Base-by-base conservation (phyloP, 805 yeast species). In the Kazachstania martiniae region DNA sequence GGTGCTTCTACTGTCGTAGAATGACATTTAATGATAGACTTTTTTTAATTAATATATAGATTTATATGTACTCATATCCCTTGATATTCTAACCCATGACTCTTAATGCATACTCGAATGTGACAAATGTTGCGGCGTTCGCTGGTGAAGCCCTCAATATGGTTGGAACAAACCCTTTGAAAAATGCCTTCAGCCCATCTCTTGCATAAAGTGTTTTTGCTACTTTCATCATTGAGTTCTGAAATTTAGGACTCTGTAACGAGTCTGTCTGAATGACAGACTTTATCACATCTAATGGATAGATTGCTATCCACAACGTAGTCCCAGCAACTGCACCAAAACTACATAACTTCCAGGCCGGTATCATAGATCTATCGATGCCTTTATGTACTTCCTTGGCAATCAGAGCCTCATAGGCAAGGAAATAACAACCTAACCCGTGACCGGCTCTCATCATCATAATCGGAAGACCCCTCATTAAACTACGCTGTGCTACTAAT, bases 61-160 rank as follows among this genome's bases (percentile, higher is more conserved):
- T 6, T 16, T 13, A 25, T 25, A 21, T 15, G 17, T 24, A n/a
- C 15, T n/a, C 13, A n/a, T 21, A 14, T 14, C 17, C 12, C 10
- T 14, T 21, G 25, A 15, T 12, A 19, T 12, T 13, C 43, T 47
- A 72, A 3, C 71, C 73, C 59, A 75, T 52, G 10, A 49, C 24
- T 60, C 94, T 74, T 81, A 87, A 79, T 4, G 95, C 82, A 31
- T 80, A 59, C 58, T 91, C 99, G 55, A 91, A 91, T 2, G 93
- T 86, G 27, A 85, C 79, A 61, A 91, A 91, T 0, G 98, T 93
- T 19, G 93, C 94, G 26, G 95, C 99, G 54, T 91, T 93, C 3
- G 93, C 98, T 1, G 98, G 98, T 3, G 95, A 94, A 31, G 99
- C 97, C 61, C 99, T 79, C 42, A 91, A 63, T 41, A 91, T 73